Base-by-base conservation (phyloP, 2,329 filamentous ascomycete species). In the Alternaria consortialis region DNA sequence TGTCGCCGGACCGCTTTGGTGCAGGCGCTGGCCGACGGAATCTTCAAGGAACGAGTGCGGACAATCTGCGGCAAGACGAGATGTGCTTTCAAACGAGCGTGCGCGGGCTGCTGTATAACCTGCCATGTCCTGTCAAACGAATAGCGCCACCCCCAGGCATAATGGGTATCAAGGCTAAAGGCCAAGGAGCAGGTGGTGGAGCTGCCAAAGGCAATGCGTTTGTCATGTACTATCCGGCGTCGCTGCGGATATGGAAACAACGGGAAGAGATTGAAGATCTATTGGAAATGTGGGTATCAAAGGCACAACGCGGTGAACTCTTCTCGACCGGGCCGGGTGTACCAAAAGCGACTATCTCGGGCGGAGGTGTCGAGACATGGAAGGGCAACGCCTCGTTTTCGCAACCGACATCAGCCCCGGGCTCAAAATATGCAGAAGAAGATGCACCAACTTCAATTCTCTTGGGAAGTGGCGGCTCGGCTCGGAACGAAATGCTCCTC, bases 221-320 rank as follows among this genome's bases (percentile, higher is more conserved):
- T 80, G 94, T 91, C 73, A 97, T 99, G 92, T 96, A 94, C 68
- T 99, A 95, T 73, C 95, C 95, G 0, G 89, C 89, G 0, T 93
- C 91, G 56, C 81, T 97, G 42, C 93, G 93, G 69, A 79, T 97
- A 11, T 97, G 94, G 93, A 86, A 90, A 61, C 86, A 88, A 56
- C 90, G 88, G 64, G 94, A 98, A 74, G 94, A 97, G 75, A 84
- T 94, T 6, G 90, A 92, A 62, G 88, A 87, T 0, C 77, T 92
- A 1, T 81, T 97, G 1, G 90, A 93, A 58, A 73, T 90, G 58
- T 92, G 91, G 85, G 87, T 89, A 1, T 82, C 85, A 0, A 86
- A 84, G 51, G 80, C 89, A 20, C 84, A 84, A 74, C 79, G 73
- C 66, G 76, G 79, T 57, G 63, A 79, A 64, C 56, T 76, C 66